phyloP scores from a whole-genome alignment of 495 filamentous ascomycete species.

The Wilcoxina mikolae region DNA sequence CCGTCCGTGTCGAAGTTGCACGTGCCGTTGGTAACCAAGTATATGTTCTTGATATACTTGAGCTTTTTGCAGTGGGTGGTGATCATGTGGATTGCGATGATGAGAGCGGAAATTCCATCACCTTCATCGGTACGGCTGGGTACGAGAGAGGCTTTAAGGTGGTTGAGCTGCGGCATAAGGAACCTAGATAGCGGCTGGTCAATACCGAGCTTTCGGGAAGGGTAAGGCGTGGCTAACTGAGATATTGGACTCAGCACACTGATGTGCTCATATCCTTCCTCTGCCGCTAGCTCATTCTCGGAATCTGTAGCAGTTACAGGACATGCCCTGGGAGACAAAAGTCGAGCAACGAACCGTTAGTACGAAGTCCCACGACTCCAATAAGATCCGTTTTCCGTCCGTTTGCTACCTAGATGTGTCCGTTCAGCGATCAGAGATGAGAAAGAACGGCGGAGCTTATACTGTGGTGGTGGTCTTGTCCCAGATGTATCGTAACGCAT shows the following conservation, averaged over 20 bases:
- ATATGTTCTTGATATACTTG: conserved; percentile 73
- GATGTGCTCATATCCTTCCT: conserved; percentile 61
- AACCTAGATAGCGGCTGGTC: no score
- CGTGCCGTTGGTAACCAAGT: conserved; percentile 68
- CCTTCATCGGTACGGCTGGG: conserved; percentile 57
- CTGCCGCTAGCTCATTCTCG: conserved; percentile 43
- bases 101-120: conserved; percentile 73
- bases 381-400: conserved; percentile 66
- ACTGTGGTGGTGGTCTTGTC: conserved; percentile 78
- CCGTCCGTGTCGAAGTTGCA: conserved; percentile 53
- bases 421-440: neutral
- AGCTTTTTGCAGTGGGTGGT: conserved; percentile 63
- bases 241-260: conserved; percentile 55
- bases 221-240: no score
- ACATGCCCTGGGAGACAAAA: no score
- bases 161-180: conserved; percentile 50
- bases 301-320: conserved; percentile 44
- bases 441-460: neutral
- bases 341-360: conserved; percentile 41
- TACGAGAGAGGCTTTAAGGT: conserved; percentile 45
- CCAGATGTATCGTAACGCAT: conserved; percentile 87
- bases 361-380: conserved; percentile 70
- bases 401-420: conserved; percentile 49
- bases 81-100: conserved; percentile 80
- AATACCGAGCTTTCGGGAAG: no score